phyloP scores from a whole-genome alignment of 164 flowering plant genomes.

The Umbellularia californica region DNA sequence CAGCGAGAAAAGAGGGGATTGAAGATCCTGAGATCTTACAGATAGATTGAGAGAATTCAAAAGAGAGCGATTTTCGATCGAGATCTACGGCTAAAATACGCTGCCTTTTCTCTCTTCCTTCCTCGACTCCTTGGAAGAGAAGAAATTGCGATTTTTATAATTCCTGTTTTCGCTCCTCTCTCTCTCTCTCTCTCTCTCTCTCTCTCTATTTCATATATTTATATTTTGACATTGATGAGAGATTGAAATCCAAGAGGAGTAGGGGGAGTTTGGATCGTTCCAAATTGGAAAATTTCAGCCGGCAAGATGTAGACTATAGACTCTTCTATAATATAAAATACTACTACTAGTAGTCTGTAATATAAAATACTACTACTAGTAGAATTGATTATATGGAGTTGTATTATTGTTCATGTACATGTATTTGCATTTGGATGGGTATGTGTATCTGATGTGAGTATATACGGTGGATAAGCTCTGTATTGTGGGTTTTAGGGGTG shows the following conservation, averaged over 20 bases:
- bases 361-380: too few relatives aligned
- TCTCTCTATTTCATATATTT: too few relatives aligned
- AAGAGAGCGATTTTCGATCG: neutral
- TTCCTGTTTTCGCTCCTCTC: neutral
- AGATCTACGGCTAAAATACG: neutral
- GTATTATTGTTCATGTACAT: too few relatives aligned
- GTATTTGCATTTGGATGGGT: too few relatives aligned
- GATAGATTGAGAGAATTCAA: neutral
- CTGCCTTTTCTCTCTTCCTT: neutral
- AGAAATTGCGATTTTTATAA: neutral
- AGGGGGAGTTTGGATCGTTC: neutral
- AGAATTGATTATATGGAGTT: too few relatives aligned
- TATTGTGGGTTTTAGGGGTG: too few relatives aligned
- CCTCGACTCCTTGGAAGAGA: neutral
- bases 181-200: neutral
- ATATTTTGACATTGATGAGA: neutral
- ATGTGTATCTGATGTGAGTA: too few relatives aligned
- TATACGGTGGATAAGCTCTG: too few relatives aligned
- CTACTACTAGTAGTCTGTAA: too few relatives aligned
- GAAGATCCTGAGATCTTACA: neutral
- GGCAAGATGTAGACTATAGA: neutral
- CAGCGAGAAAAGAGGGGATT: neutral
- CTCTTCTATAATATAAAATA: too few relatives aligned
- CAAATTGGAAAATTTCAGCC: neutral
- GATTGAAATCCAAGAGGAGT: neutral